A percentile compares a stretch with the other conserved stretches of the same genome.
These are phyloP conservation scores for Eimeria maxima DNA, from an alignment of 169 alveolate species.

Conservation along the genomic window DNA sequence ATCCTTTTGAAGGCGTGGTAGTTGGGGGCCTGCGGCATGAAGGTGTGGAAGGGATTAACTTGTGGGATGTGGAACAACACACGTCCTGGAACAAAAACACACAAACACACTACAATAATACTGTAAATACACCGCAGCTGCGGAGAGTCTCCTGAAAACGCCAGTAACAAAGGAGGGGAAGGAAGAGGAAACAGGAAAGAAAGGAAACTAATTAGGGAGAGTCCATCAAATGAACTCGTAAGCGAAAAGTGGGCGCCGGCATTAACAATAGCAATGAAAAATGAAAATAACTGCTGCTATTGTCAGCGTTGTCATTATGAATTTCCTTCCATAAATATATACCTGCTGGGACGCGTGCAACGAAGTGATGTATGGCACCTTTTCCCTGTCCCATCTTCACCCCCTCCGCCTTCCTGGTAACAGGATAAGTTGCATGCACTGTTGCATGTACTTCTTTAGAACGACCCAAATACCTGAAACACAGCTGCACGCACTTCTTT, in stretches of 20 bases:
- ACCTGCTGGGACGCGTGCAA: conserved; percentile 83
- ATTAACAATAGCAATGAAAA: not conserved
- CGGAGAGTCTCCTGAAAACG: not conserved
- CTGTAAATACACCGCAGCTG: too few species aligned
- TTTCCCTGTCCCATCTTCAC: conserved; percentile 83
- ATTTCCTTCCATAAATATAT: not conserved
- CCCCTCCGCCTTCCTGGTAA: conserved; percentile 82
- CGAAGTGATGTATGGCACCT: conserved; percentile 82
- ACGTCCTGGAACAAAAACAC: conserved; percentile 57
- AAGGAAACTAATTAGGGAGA: too few species aligned
- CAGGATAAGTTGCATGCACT: conserved; percentile 83
- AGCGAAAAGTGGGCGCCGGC: too few species aligned
- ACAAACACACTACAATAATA: too few species aligned
- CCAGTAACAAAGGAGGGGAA: too few species aligned
- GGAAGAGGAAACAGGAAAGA: too few species aligned
- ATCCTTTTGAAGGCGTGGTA: conserved; percentile 55
- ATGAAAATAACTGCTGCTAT: not conserved
- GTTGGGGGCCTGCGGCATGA: conserved; percentile 69
- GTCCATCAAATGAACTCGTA: too few species aligned
- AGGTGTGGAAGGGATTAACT: conserved; percentile 60
- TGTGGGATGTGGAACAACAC: conserved; percentile 77
- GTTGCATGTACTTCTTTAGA: conserved; percentile 58
- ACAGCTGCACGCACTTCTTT: not conserved
- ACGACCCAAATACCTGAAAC: conserved; percentile 52
- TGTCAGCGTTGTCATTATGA: not conserved